Conservation (phyloP, 352 stramenopile genomes). For the Pythium aquatile region DNA sequence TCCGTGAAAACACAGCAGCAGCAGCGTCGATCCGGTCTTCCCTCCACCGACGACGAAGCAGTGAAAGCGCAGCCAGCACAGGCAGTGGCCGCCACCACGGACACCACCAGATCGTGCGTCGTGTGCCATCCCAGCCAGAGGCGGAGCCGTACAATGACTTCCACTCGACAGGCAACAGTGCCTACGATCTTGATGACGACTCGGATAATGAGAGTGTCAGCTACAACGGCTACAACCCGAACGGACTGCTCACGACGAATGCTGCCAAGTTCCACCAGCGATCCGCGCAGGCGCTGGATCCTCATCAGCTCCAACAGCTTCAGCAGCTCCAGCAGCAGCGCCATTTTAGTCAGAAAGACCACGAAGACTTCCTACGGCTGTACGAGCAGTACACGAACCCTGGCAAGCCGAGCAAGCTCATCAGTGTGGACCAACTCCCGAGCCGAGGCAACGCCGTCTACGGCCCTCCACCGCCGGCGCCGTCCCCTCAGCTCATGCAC, state of each 20-base stretch:
- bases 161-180: constrained; percentile 7
- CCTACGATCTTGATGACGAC: constrained; percentile 20
- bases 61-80: not conserved
- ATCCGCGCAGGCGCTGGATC: not conserved
- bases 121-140: constrained; percentile 19
- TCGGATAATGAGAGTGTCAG: constrained; percentile 20
- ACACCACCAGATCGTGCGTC: constrained; percentile 10
- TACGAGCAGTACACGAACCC: constrained; percentile 22
- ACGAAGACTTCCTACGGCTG: constrained; percentile 19
- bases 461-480: not conserved
- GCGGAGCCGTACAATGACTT: not conserved
- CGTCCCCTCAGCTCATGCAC: not conserved
- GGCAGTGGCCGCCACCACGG: constrained; percentile 4
- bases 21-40: constrained; percentile 9
- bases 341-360: constrained; percentile 17
- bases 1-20: constrained; percentile 7
- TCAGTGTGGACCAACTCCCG: constrained; percentile 15
- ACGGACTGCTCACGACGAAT: constrained; percentile 11
- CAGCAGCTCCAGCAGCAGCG: constrained; percentile 21
- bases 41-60: constrained; percentile 7
- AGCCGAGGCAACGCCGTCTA: not conserved
- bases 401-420: constrained; percentile 12
- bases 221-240: constrained; percentile 11
- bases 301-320: constrained; percentile 20
- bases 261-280: constrained; percentile 5